Conservation (phyloP, 345 rosid genomes). For the Populus deltoides region DNA sequence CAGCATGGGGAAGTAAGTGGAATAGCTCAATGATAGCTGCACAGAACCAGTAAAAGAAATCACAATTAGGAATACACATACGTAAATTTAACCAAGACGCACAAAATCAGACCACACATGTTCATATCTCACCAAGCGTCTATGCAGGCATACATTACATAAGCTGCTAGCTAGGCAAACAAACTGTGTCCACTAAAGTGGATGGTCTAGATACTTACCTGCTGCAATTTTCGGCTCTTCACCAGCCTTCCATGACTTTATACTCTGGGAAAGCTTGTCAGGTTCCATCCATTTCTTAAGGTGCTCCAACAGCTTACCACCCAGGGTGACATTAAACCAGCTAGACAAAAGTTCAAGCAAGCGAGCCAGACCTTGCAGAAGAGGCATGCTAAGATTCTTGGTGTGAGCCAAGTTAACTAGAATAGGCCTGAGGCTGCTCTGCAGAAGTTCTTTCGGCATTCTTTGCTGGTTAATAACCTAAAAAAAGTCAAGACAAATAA, state of each 20-base stretch:
- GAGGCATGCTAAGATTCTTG: slow-evolving; percentile 98
- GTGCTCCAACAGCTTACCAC: slow-evolving; percentile 96
- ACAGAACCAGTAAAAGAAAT: slow-evolving; percentile 19
- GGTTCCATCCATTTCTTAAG: slow-evolving; percentile 99
- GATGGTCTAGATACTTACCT: slow-evolving; percentile 42
- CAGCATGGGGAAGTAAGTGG: slow-evolving; percentile 97
- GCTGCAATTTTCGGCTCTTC: slow-evolving; percentile 99
- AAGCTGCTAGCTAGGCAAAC: neutral
- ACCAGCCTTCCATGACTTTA: slow-evolving; percentile 96
- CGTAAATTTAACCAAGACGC: neutral
- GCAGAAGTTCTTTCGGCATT: slow-evolving; percentile 99
- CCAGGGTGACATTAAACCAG: slow-evolving; percentile 98
- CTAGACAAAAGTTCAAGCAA: slow-evolving; percentile 91
- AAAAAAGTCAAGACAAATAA: slow-evolving; percentile 15
- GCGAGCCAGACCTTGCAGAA: slow-evolving; percentile 96
- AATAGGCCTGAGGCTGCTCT: slow-evolving; percentile 97
- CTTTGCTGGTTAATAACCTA: slow-evolving; percentile 96
- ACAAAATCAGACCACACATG: neutral
- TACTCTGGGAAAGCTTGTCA: slow-evolving; percentile 89
- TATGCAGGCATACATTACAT: neutral
- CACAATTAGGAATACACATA: neutral
- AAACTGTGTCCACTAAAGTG: neutral
- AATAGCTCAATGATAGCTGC: slow-evolving; percentile 99
- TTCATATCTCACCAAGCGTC: neutral
- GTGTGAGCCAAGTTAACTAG: slow-evolving; percentile 94